A percentile compares a stretch with the other conserved stretches of the same genome.
Conservation (phyloP, 169 alveolate genomes). For the Blepharisma undulans region DNA sequence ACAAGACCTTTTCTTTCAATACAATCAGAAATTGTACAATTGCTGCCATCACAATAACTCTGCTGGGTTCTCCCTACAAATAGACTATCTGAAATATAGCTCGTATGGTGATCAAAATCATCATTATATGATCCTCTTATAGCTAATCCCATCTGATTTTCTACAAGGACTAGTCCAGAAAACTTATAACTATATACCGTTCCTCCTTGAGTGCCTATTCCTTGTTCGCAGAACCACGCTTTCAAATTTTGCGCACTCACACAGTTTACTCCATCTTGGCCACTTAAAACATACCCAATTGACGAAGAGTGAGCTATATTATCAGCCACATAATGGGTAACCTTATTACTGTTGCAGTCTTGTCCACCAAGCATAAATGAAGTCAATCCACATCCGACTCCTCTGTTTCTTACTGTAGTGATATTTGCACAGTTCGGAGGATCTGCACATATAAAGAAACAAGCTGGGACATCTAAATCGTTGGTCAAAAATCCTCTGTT, state of each 20-base stretch:
- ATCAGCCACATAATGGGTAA: background rate
- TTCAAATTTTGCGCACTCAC: background rate
- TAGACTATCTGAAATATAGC: background rate
- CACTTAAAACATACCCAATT: background rate
- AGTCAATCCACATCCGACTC: background rate
- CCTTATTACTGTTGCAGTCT: background rate
- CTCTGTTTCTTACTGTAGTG: background rate
- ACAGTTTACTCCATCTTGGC: background rate
- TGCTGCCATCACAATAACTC: background rate
- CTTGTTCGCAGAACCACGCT: background rate
- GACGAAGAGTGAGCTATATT: background rate
- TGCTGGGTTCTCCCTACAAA: conserved; percentile 1
- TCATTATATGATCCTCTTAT: background rate
- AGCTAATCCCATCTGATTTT: background rate
- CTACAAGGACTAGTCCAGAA: background rate
- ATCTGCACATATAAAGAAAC: background rate
- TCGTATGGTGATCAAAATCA: background rate
- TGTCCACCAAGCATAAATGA: background rate
- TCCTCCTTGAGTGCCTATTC: background rate
- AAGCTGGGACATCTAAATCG: conserved; percentile 3
- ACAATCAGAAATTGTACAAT: background rate
- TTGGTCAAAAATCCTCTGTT: background rate
- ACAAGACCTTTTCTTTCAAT: background rate
- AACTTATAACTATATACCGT: background rate
- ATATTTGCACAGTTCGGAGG: background rate